phyloP scores from a whole-genome alignment of 106 monocot genomes.

The Cymbidium sinense region DNA sequence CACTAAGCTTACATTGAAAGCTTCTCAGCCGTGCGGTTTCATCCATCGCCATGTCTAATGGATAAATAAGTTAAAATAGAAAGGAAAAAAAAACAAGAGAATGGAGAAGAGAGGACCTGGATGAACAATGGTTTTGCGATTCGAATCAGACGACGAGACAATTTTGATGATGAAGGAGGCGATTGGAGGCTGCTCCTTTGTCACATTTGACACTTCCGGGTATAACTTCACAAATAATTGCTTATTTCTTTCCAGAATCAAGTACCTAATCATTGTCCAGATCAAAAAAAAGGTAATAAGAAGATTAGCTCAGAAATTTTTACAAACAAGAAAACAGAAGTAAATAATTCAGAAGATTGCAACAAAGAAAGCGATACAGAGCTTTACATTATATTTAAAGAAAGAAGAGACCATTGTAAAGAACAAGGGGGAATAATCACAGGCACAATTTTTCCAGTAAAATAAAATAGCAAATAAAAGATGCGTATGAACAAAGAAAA shows the following conservation, averaged over 20 bases:
- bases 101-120: conserved; percentile 45
- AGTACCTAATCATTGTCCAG: conserved; percentile 30
- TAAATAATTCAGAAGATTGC: no score
- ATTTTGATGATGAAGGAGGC: conserved; percentile 82
- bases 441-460: no score
- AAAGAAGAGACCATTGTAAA: not conserved
- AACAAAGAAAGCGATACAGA: not conserved
- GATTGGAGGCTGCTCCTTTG: conserved; percentile 64
- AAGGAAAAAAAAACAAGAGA: not conserved
- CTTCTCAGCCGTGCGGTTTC: not conserved
- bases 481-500: no score
- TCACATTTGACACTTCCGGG: conserved; percentile 59
- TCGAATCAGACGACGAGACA: conserved; percentile 40
- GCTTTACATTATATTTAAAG: not conserved
- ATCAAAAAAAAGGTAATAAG: not conserved
- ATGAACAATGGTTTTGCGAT: conserved; percentile 55
- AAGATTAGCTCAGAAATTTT: not conserved
- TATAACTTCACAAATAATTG: conserved; percentile 70
- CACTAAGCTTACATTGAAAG: not conserved
- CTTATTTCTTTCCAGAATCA: conserved; percentile 78
- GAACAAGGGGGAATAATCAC: not conserved
- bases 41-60: not conserved
- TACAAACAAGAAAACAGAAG: not conserved
- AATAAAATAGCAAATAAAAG: no score
- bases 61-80: not conserved